Evolutionary conservation across 2,329 filamentous ascomycete genomes (phyloP).

Genomic region (Colletotrichum sp.): DNA sequence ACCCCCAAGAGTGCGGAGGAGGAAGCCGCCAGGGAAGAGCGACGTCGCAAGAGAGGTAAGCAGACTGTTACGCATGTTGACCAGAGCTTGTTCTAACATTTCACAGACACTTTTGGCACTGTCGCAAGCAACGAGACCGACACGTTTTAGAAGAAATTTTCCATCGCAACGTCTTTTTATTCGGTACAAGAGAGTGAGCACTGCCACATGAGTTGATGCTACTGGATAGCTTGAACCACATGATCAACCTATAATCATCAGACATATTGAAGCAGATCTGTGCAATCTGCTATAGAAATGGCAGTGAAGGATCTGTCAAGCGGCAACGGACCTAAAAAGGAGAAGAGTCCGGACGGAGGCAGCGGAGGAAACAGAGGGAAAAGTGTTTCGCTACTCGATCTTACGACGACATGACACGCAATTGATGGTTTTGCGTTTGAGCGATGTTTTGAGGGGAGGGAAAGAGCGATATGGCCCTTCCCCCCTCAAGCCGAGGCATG

Average conservation of each 20-base stretch:
- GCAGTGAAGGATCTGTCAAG: neutral
- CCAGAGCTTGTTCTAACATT: constrained; percentile 6
- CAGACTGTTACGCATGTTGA: neutral
- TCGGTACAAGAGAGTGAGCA: neutral
- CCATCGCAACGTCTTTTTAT: neutral
- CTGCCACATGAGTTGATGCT: constrained; percentile 6
- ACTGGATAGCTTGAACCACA: constrained; percentile 15
- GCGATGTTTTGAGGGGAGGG: constrained; percentile 12
- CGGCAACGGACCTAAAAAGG: neutral
- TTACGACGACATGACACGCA: constrained; percentile 23
- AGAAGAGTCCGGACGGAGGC: neutral
- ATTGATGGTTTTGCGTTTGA: constrained; percentile 21
- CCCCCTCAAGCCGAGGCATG: neutral
- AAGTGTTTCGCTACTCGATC: constrained; percentile 15
- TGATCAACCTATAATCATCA: constrained; percentile 16
- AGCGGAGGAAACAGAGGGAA: neutral
- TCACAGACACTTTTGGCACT: constrained; percentile 58
- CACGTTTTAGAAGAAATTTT: constrained; percentile 48
- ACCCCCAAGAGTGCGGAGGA: constrained; percentile 59
- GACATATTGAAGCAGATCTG: constrained; percentile 18
- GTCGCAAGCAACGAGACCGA: constrained; percentile 58
- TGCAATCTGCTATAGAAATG: constrained; percentile 3
- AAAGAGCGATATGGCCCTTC: neutral
- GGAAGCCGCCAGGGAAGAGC: constrained; percentile 50
- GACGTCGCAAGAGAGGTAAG: constrained; percentile 64